Base-by-base conservation (phyloP, 2,329 filamentous ascomycete species). In the Simplicillium sp. region DNA sequence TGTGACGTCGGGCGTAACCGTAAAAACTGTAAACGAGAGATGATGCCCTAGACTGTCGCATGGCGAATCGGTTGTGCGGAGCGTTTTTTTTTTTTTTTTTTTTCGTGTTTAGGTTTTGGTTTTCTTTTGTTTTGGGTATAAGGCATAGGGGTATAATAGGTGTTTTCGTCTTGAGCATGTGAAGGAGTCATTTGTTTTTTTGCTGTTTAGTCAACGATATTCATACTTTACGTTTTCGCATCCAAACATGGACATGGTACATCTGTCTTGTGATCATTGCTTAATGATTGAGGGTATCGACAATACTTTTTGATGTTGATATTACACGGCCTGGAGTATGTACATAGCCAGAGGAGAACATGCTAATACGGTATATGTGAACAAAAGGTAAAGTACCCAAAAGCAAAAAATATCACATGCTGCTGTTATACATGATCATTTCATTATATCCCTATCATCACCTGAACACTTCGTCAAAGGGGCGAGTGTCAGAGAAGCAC, bases 391-490 rank as follows among this genome's bases (percentile, higher is more conserved):
- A 25, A 9, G 9, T 6, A 9, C 20, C 9, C 6, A 9, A 25
- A 25, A 25, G 9, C 5, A 25, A 25, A 9, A 25, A 5, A 6
- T 9, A 5, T 9, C 20, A 25, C 9, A 25, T 25, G 20, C 20
- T 9, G 20, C 20, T 25, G 20, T 25, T 25, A 25, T 25, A 25
- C 20, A 25, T 25, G 20, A 25, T 25, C 20, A 25, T 5, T n/a
- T 25, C 20, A 38, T 42, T 40, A 16, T 40, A 18, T 18, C 39
- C 18, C 20, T 7, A 2, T 40, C 20, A 25, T 20, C 60, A 90
- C 60, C 87, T 81, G 61, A 95, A 98, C 40, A 98, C 88, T 60
- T 97, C 90, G 60, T 97, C 88, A 63, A 98, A 98, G 2, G 92
- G 92, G 55, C 92, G 73, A 4, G 90, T 97, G 63, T 98, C 92